Evolutionary conservation across 2,329 filamentous ascomycete genomes (phyloP), one percentile per base, ranked within the genome.

Genomic region (Colletotrichum orchidophilum): DNA sequence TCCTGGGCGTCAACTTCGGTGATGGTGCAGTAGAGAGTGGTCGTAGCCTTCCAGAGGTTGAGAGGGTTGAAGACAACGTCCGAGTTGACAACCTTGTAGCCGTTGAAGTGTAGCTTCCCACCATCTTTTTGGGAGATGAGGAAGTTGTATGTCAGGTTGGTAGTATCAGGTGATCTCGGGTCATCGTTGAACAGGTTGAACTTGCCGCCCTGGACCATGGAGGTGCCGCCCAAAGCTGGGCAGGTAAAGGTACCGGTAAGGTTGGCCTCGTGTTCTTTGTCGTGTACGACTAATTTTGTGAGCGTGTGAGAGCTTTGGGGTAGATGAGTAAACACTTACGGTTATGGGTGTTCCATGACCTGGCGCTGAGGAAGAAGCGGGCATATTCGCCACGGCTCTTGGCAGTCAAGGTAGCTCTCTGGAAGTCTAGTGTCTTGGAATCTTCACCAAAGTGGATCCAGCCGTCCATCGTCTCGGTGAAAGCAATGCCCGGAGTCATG

Each of bases 381-480:
- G 87, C 88, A 52, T 83, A 83, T 75, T 90, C 87, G 73, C 86
- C 87, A 2, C 85, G 81, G 15, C 85, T 84, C 70, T 85, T 83
- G 9, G 86, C 89, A 3, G 82, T 84, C 62, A 85, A 84, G 33
- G 84, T 84, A 2, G 87, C 87, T 15, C 86, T 81, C 66, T 87
- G 81, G 75, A 88, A 91, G 2, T 87, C 85, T 11, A 85, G 82
- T 12, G 80, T 81, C 52, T 84, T 81, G 74, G 87, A 84, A 11
- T 78, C 79, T 6, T 78, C 75, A 54, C 83, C 82, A 58, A 80
- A 77, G 74, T 90, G 87, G 24, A 93, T 83, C 74, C 87, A 88
- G 11, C 90, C 90, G 7, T 86, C 85, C 89, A 92, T 91, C 69
- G 91, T 86, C 77, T 92, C 90, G 0, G 87, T 88, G 75, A 92